Evolutionary conservation across 768 basidiomycete species (phyloP), one percentile per base, ranked within the genome.

Genomic region (Russula griseocarnosa): DNA sequence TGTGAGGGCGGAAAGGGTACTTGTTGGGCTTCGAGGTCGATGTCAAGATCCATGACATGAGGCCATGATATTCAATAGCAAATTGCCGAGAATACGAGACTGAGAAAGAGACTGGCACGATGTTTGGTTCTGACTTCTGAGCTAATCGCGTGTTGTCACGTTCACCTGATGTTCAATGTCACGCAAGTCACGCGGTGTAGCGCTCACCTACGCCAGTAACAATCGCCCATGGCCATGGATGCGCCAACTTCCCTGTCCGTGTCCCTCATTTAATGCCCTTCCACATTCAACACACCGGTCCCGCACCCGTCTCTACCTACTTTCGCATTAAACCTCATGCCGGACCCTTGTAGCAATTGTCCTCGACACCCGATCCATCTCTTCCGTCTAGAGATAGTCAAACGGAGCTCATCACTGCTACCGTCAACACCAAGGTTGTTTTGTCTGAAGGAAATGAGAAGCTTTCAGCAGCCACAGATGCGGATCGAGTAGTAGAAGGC

Each of bases 201-300:
- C n/a, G n/a, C n/a, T n/a, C 30, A 5, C 2, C 4, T 30, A 36
- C 63, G 18, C 42, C 63, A 18, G 60, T 55, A 8, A 44, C 20
- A n/a, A 65, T 65, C 1, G 26, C 58, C 3, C 53, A 51, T n/a
- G 58, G 54, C 4, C 53, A 51, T 26, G 58, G 54, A 28, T 28
- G 28, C 22, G 24, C 53, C n/a, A 56, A 51, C 61, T n/a, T 46
- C 20, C 61, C 58, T 30, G 10, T 34, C 6, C 66, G 52, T 3
- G 14, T 50, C 22, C 90, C 88, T 1, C 80, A 86, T 70, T 79
- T 94, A 34, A 91, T 94, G 88, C 92, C 92, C 5, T 94, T 94
- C 66, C 84, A 87, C 68, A 85, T 93, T 53, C 74, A 79, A 14
- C 84, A 91, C 73, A 77, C 80, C 11, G 92, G 92, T 0, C 79